Base-by-base conservation (phyloP, 306 rosid species). In the Benincasa hispida region DNA sequence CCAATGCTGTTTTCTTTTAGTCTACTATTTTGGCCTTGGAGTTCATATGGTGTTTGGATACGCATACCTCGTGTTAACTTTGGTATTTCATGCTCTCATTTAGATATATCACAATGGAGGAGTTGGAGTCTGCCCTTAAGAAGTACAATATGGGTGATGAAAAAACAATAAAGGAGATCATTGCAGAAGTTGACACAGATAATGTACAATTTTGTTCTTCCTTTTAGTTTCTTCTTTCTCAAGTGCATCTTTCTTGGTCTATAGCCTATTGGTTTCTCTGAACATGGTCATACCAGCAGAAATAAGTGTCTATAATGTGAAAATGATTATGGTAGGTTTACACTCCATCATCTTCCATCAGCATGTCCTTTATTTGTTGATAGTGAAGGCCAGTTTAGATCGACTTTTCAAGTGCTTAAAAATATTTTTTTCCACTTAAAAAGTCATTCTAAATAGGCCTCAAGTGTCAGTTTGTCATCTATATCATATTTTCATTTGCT, bases 141-240 rank as follows among this genome's bases (percentile, higher is more conserved):
- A 89, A 88, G 86, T 91, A 94, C 82, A 94, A 91, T 57, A 91
- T 91, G 95, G 97, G 97, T 8, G 98, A 91, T 74, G 92, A 86
- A 83, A 85, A 87, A 80, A 91, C 96, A n/a, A 90, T 91, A 61
- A 91, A 91, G 90, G 97, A 94, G 82, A 91, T 94, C 85, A 90
- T 94, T 50, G 96, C 96, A 57, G 98, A 91, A 87, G 98, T 88
- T 74, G 98, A 94, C 84, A 87, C 97, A 8, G 96, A 94, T 84
- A 76, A 80, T 74, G 97, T 94, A 90, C 4, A 73, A 79, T 76
- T 69, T 68, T 80, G 53, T 82, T 81, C 74, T 77, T n/a, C 15
- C 54, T 39, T 21, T 39, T 39, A 21, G 30, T 41, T 67, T 12
- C 32, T 42, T 67, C 34, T 41, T 45, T 22, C 34, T 41, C 34